Base-by-base conservation (phyloP, 139 green algal genomes). In the Asterochloris sp. region DNA sequence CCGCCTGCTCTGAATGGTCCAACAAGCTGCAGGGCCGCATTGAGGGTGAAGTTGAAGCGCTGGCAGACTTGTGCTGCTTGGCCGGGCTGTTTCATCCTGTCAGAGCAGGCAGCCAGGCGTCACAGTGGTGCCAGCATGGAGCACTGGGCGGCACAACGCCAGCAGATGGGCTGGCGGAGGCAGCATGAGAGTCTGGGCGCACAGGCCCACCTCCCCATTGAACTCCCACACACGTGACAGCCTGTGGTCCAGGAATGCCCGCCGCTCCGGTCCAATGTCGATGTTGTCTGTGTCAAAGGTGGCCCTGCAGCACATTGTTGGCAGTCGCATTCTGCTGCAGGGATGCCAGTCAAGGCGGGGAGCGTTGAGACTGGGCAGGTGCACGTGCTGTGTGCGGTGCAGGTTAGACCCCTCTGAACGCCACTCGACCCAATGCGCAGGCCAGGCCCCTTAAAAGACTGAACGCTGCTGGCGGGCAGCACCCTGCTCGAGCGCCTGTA, bases 211-310 rank as follows among this genome's bases (percentile, higher is more conserved):
- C 88, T 95, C 82, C 83, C 90, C 87, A 86, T 98, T 98, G 78
- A 92, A 87, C 87, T 98, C 95, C 89, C 93, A 98, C 63, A 97
- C 94, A 11, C 93, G 87, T 19, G 83, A 94, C 29, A 98, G 86
- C 73, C 92, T 90, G 90, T 96, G 94, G 82, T 99, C 96, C 66
- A 99, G 87, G 90, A 98, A 99, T 0, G 89, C 80, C 27, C 96
- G 88, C 9, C 96, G 87, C 89, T 99, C 96, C 26, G 96, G 96
- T 27, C 96, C 96, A 28, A 99, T 90, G 85, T 98, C 96, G 79
- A 99, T 98, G 89, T 93, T 95, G 88, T 99, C 96, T 23, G 93
- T 95, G 91, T 98, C 95, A 86, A 98, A 97, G 54, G 91, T 93
- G 1, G 88, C 88, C 88, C 91, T 94, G 87, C 77, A 82, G 11